Evolutionary conservation across 2,329 filamentous ascomycete species (phyloP).

Genomic region (Fusarium papillatum): DNA sequence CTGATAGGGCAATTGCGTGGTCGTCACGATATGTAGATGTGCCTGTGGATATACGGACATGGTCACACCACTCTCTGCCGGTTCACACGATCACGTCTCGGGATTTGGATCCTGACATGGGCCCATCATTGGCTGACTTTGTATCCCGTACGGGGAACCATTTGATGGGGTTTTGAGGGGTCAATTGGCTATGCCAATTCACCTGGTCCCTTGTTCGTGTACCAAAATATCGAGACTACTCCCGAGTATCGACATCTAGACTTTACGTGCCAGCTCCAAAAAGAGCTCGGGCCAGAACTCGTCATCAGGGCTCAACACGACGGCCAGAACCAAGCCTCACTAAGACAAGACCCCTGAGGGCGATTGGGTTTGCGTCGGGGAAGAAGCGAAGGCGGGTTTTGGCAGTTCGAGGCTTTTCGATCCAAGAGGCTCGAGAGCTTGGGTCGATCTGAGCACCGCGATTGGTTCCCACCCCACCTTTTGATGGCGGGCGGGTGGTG

Average conservation of each 20-base stretch:
- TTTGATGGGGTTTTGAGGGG: neutral
- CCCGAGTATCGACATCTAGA: neutral
- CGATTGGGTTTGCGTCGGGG: slow-evolving; percentile 33
- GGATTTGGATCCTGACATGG: slow-evolving; percentile 14
- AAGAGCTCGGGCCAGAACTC: slow-evolving; percentile 6
- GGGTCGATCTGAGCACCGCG: slow-evolving; percentile 22
- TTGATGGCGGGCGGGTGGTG: slow-evolving; percentile 27
- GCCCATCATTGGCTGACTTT: slow-evolving; percentile 25
- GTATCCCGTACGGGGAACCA: neutral
- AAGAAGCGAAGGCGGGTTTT: slow-evolving; percentile 11
- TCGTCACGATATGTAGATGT: slow-evolving; percentile 26
- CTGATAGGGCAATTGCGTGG: slow-evolving; percentile 31
- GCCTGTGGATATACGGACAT: slow-evolving; percentile 10
- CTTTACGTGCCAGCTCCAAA: neutral
- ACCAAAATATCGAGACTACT: neutral
- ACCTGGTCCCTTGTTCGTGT: neutral
- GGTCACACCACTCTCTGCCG: slow-evolving; percentile 35
- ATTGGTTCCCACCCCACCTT: slow-evolving; percentile 32
- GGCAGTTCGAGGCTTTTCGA: slow-evolving; percentile 12
- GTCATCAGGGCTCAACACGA: neutral
- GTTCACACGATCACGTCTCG: slow-evolving; percentile 16
- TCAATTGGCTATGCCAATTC: slow-evolving; percentile 6
- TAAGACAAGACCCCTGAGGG: slow-evolving; percentile 27
- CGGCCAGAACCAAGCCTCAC: slow-evolving; percentile 16
- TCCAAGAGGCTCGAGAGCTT: slow-evolving; percentile 21